Percentiles rank a stretch among this genome's conserved stretches.
phyloP scores from a whole-genome alignment of 2,329 filamentous ascomycete species.

The Diplodia mutila region DNA sequence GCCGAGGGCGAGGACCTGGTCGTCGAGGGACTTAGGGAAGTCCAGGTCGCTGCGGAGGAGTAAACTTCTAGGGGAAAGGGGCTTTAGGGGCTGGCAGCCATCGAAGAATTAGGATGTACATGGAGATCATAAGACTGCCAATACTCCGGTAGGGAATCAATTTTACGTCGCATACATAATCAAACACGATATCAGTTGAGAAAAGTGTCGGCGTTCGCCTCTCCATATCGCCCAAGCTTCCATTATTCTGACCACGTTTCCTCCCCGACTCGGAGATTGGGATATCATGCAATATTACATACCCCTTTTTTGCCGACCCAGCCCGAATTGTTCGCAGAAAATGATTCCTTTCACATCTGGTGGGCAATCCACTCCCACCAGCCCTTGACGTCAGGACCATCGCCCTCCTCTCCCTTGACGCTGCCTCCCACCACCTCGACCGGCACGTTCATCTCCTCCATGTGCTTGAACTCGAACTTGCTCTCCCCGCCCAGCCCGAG shows the following conservation, averaged over 20 bases:
- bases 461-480: conserved; percentile 76
- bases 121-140: conserved; percentile 24
- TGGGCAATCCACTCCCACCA: conserved; percentile 93
- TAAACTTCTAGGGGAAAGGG: conserved; percentile 39
- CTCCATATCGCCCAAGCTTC: not conserved
- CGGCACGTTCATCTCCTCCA: conserved; percentile 80
- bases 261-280: conserved; percentile 20
- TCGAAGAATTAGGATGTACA: conserved; percentile 25
- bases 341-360: conserved; percentile 58
- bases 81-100: conserved; percentile 14
- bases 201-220: not conserved
- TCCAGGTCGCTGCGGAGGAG: conserved; percentile 71
- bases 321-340: not conserved
- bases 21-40: conserved; percentile 84
- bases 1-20: conserved; percentile 82
- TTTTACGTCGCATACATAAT: conserved; percentile 24
- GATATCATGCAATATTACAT: conserved; percentile 17
- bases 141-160: conserved; percentile 22
- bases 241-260: conserved; percentile 9
- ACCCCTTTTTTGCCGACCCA: conserved; percentile 3
- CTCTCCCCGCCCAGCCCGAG: conserved; percentile 79
- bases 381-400: conserved; percentile 72
- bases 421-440: conserved; percentile 80
- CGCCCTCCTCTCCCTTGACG: conserved; percentile 60
- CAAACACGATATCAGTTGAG: conserved; percentile 8